These are phyloP conservation scores for Pleurotus citrinopileatus DNA, from an alignment of 768 basidiomycete species.

Conservation along the genomic window DNA sequence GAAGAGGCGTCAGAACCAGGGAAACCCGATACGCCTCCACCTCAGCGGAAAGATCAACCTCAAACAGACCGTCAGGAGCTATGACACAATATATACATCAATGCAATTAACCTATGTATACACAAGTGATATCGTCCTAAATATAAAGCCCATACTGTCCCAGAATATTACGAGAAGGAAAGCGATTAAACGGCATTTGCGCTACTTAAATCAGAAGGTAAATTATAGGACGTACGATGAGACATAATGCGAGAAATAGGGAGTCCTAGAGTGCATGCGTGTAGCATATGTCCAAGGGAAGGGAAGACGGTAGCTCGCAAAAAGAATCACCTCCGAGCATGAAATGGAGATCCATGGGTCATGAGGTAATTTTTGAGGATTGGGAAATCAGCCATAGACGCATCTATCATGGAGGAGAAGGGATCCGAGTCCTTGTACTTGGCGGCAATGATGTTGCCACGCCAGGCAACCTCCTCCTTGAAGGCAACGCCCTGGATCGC, in stretches of 20 bases:
- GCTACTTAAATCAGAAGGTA: background rate
- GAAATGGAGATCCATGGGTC: conserved; percentile 57
- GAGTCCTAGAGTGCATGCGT: background rate
- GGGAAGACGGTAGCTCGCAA: background rate
- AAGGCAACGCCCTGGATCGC: conserved; percentile 69
- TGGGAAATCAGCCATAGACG: conserved; percentile 83
- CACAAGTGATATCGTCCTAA: conserved; percentile 12
- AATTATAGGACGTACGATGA: background rate
- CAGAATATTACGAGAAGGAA: conserved; percentile 6
- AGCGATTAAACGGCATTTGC: background rate
- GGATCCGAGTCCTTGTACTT: conserved; percentile 63
- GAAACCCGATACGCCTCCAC: conserved; percentile 25
- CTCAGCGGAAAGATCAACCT: conserved; percentile 18
- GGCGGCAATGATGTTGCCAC: conserved; percentile 75
- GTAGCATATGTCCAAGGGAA: background rate
- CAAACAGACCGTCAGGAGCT: conserved; percentile 34
- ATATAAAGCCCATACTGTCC: no score
- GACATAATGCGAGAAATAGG: background rate
- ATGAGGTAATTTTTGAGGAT: conserved; percentile 77
- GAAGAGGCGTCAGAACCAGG: conserved; percentile 26
- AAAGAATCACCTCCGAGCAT: conserved; percentile 21
- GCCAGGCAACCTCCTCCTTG: conserved; percentile 67
- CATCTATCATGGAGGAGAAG: conserved; percentile 61
- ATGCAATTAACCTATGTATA: conserved; percentile 13
- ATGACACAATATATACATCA: conserved; percentile 20